Conservation (phyloP, 805 yeast genomes). For the Lachancea nothofagi region DNA sequence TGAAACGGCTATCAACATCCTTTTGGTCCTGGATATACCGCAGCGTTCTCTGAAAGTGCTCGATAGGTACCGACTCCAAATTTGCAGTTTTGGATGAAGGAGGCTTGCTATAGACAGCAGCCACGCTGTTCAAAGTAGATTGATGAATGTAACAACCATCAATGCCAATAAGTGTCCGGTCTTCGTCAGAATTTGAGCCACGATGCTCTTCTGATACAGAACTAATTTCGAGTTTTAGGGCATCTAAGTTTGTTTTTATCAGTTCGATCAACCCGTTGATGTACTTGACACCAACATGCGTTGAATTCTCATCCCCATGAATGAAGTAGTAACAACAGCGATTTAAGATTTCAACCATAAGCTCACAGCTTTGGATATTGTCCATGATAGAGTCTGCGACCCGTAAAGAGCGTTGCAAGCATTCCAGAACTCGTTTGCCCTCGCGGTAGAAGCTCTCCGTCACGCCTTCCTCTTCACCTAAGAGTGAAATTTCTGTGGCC, state of each 20-base stretch:
- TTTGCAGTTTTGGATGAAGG: conserved; percentile 28
- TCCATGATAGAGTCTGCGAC: conserved; percentile 96
- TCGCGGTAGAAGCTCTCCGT: conserved; percentile 39
- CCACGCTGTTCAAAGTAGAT: conserved; percentile 16
- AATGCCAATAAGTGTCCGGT: conserved; percentile 19
- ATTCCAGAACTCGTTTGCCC: conserved; percentile 79
- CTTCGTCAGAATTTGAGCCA: not conserved
- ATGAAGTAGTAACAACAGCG: conserved; percentile 80
- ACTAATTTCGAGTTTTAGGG: conserved; percentile 35
- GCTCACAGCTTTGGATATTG: conserved; percentile 52
- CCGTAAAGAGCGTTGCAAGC: conserved; percentile 79
- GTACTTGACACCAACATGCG: conserved; percentile 60
- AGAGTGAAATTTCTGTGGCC: conserved; percentile 60
- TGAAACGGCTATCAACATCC: conserved; percentile 63
- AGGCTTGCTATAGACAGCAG: conserved; percentile 27
- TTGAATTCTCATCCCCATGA: conserved; percentile 56
- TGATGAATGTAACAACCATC: conserved; percentile 27
- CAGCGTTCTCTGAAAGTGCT: conserved; percentile 68
- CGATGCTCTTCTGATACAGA: conserved; percentile 15
- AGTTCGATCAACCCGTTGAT: conserved; percentile 83
- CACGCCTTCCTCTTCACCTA: conserved; percentile 42
- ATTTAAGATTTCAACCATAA: conserved; percentile 86
- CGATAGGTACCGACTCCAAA: conserved; percentile 24
- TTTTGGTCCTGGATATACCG: conserved; percentile 64
- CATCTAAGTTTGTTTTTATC: conserved; percentile 54